These are phyloP conservation scores for Globisporangium apiculatum DNA, from an alignment of 352 stramenopile genomes.

Conservation along the genomic window DNA sequence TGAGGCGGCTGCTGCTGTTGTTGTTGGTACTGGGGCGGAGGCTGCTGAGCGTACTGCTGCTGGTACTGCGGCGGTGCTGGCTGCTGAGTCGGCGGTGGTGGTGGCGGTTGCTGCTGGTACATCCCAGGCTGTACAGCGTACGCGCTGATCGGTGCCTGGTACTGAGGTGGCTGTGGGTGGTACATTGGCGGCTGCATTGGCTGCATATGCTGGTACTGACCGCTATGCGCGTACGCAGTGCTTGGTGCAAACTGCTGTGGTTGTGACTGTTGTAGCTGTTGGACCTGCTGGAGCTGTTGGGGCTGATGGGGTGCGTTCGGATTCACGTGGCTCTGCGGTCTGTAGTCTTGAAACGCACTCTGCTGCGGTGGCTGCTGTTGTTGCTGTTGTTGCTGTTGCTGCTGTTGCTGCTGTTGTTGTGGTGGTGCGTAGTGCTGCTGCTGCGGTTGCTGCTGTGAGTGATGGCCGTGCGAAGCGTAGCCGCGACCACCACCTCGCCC, in stretches of 20 bases:
- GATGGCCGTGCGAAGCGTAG: conserved; percentile 11
- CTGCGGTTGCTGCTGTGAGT: conserved; percentile 5
- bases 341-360: conserved; percentile 5
- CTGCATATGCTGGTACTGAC: not conserved
- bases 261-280: not conserved
- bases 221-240: not conserved
- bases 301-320: not conserved
- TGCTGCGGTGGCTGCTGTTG: conserved; percentile 1
- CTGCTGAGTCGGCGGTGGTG: not conserved
- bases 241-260: not conserved
- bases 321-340: conserved; percentile 1
- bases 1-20: conserved; percentile 3
- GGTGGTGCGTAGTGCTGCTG: not conserved
- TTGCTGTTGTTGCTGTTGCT: not conserved
- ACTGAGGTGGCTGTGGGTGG: not conserved
- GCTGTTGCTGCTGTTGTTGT: not conserved
- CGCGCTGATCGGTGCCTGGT: conserved; percentile 5
- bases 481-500: conserved; percentile 23
- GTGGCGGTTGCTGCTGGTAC: conserved; percentile 4
- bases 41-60: not conserved
- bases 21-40: not conserved
- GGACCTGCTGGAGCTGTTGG: not conserved
- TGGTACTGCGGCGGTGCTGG: conserved; percentile 5
- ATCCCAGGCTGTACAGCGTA: not conserved
- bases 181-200: not conserved